phyloP scores from a whole-genome alignment of 2,329 filamentous ascomycete genomes.

The Keithomyces neogunnii region DNA sequence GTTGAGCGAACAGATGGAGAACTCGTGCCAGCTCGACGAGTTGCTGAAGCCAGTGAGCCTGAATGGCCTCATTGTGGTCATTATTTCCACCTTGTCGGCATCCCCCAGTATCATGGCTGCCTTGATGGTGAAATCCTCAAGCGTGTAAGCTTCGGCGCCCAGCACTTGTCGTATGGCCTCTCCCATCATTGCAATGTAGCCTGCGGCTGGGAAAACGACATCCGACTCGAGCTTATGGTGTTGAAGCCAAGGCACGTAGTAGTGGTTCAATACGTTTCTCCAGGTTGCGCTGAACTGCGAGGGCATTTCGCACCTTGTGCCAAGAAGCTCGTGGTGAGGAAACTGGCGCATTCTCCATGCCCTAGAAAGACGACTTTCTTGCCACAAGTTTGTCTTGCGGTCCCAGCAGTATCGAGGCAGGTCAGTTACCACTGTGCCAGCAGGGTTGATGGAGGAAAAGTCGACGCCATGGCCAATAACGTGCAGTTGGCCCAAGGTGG shows the following conservation, averaged over 20 bases:
- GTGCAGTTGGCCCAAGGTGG: slow-evolving; percentile 8
- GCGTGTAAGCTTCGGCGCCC: not conserved
- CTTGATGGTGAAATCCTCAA: not conserved
- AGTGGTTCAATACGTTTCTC: slow-evolving; percentile 13
- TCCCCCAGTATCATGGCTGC: slow-evolving; percentile 23
- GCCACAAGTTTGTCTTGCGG: slow-evolving; percentile 7
- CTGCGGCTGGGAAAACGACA: slow-evolving; percentile 28
- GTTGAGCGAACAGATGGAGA: slow-evolving; percentile 14
- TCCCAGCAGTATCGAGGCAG: slow-evolving; percentile 13
- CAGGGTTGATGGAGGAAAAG: slow-evolving; percentile 1
- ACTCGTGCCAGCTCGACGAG: slow-evolving; percentile 22
- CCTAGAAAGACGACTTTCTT: slow-evolving; percentile 5
- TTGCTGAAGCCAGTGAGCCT: slow-evolving; percentile 16
- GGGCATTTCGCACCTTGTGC: slow-evolving; percentile 9
- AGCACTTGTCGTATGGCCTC: slow-evolving; percentile 15
- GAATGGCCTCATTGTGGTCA: slow-evolving; percentile 20
- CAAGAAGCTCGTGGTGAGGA: slow-evolving; percentile 12
- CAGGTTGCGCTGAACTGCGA: slow-evolving; percentile 12
- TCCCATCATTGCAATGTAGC: slow-evolving; percentile 23
- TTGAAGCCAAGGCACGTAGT: slow-evolving; percentile 23
- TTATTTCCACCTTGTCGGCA: slow-evolving; percentile 19
- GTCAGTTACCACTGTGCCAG: slow-evolving; percentile 1
- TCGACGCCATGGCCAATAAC: slow-evolving; percentile 1
- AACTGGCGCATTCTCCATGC: slow-evolving; percentile 5
- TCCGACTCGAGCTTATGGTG: slow-evolving; percentile 14